Percentiles rank a stretch among this genome's conserved stretches.
These are phyloP conservation scores for Blepharisma undulans DNA, from an alignment of 169 alveolate genomes.

Conservation along the genomic window DNA sequence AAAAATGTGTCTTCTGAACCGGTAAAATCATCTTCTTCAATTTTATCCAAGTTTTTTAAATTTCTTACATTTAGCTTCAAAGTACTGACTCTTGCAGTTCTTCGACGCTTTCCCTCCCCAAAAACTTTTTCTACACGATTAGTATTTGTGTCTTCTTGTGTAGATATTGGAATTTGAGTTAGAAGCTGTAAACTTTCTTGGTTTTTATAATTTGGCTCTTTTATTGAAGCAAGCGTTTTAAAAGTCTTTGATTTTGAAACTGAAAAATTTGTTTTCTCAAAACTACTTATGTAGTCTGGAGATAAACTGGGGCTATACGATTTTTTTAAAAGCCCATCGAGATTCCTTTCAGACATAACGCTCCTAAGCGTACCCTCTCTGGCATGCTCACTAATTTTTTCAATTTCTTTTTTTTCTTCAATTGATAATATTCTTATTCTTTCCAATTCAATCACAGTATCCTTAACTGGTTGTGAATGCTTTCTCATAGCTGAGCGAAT, in stretches of 20 bases:
- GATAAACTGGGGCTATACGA: not conserved
- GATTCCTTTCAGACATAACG: not conserved
- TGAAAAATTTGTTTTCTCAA: not conserved
- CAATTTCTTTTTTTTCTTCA: not conserved
- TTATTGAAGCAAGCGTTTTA: not conserved
- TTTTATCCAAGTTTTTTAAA: not conserved
- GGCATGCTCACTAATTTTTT: not conserved
- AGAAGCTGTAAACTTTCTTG: not conserved
- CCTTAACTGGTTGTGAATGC: not conserved
- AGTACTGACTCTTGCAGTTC: not conserved
- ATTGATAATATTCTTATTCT: not conserved
- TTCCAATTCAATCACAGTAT: not conserved
- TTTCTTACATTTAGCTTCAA: not conserved
- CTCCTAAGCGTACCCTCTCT: not conserved
- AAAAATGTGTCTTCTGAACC: not conserved
- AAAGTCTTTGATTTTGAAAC: not conserved
- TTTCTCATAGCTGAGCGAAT: not conserved
- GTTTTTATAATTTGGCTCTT: not conserved
- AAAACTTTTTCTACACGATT: not conserved
- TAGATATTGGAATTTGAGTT: not conserved
- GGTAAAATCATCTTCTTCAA: not conserved
- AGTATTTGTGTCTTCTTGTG: not conserved
- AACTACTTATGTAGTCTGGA: not conserved
- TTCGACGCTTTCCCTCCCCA: not conserved
- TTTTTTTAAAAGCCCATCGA: not conserved